Percentiles rank a stretch among this genome's conserved stretches.
phyloP scores from a whole-genome alignment of 2,329 filamentous ascomycete species.

The Whalleya microplaca region DNA sequence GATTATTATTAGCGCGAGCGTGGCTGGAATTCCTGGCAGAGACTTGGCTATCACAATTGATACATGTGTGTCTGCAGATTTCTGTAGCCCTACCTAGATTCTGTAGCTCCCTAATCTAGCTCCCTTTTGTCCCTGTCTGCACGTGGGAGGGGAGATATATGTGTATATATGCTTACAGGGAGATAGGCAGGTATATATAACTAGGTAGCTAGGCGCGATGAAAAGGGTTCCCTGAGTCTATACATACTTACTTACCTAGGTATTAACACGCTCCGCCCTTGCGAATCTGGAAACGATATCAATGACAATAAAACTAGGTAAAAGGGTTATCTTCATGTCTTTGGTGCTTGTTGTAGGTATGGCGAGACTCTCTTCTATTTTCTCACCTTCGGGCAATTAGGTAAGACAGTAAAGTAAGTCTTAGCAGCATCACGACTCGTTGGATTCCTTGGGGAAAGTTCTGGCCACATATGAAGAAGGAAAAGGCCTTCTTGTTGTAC shows the following conservation, averaged over 20 bases:
- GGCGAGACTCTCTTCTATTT: not conserved
- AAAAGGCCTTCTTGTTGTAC: no score
- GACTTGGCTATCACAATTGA: not conserved
- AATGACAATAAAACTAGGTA: no score
- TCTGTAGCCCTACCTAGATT: not conserved
- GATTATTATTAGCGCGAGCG: not conserved
- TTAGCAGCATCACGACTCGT: no score
- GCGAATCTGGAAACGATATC: no score
- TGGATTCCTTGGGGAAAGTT: no score
- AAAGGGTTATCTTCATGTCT: no score
- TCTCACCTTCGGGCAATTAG: not conserved
- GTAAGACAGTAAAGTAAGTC: no score
- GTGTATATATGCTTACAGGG: not conserved
- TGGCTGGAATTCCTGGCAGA: not conserved
- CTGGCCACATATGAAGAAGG: no score
- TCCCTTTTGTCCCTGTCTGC: not conserved
- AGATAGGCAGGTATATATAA: not conserved
- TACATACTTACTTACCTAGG: no score
- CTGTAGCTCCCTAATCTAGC: not conserved
- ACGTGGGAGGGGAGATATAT: not conserved
- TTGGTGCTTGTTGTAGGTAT: conserved; percentile 8
- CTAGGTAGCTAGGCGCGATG: no score
- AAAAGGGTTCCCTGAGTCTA: no score
- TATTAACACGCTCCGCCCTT: no score
- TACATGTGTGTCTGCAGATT: not conserved